These are phyloP conservation scores for Colletotrichum plurivorum DNA, from an alignment of 2,329 filamentous ascomycete genomes.

Conservation along the genomic window DNA sequence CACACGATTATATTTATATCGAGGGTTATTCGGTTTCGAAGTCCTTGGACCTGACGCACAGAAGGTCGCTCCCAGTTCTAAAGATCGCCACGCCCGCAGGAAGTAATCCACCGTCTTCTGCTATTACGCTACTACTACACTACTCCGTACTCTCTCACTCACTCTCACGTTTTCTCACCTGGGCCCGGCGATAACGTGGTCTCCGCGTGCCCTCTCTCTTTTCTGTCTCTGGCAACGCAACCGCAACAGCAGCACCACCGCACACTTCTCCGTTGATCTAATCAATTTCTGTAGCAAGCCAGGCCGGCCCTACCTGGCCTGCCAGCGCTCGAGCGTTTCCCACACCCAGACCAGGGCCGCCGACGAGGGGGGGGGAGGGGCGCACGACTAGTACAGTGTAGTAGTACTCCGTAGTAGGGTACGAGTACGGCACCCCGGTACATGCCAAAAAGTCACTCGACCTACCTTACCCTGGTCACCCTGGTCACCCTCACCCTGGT, in stretches of 20 bases:
- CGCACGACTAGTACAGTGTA: constrained; percentile 16
- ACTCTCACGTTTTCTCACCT: not conserved
- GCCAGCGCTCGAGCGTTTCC: constrained; percentile 42
- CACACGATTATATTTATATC: constrained; percentile 38
- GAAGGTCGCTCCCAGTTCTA: constrained; percentile 32
- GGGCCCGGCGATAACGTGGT: constrained; percentile 30
- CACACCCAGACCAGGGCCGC: constrained; percentile 28
- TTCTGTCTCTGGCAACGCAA: constrained; percentile 35
- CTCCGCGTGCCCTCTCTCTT: constrained; percentile 17
- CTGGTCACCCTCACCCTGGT: not conserved
- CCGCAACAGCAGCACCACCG: too few relatives aligned
- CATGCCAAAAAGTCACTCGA: constrained; percentile 43
- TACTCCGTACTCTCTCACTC: not conserved
- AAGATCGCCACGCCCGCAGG: constrained; percentile 42
- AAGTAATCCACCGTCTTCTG: constrained; percentile 26
- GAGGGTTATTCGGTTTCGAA: constrained; percentile 39
- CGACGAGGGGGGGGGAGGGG: constrained; percentile 10
- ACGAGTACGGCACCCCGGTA: constrained; percentile 21
- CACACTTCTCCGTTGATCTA: constrained; percentile 43
- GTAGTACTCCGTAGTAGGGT: not conserved
- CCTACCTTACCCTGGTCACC: constrained; percentile 7
- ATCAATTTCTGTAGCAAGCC: constrained; percentile 45
- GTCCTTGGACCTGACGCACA: constrained; percentile 39
- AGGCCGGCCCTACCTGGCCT: constrained; percentile 40
- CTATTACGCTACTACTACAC: not conserved